Evolutionary conservation across 306 rosid genomes (phyloP), one percentile per base, ranked within the genome.

Genomic region (Cucumis cinereus): DNA sequence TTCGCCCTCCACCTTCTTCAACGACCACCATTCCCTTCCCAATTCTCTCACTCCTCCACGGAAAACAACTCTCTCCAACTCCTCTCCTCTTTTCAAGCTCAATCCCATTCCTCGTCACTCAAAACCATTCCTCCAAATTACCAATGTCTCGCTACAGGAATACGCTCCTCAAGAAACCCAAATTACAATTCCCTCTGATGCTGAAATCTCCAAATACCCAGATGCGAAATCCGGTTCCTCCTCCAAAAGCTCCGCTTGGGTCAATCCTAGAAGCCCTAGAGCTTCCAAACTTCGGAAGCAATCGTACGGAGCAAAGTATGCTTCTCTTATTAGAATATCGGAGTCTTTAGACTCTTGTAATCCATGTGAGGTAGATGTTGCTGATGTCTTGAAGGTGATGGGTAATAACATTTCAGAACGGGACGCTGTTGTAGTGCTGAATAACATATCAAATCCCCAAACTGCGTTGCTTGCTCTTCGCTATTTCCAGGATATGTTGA

Each of bases 201-300:
- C 68, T 77, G 79, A 55, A 22, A 63, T 35, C 56, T n/a, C 60
- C 6, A 49, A 82, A 10, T 17, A 35, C 82, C 85, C 85, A 57
- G 83, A 80, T 82, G 81, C 72, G 68, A 87, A 87, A 12, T 74
- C 86, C 7, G 52, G 60, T 8, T 45, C 90, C 67, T 81, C 81
- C 8, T 79, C 88, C 17, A 89, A 84, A 81, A 78, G 73, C 78
- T 84, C 85, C 58, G 53, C 88, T 52, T 92, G 98, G 98, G 97
- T 95, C 80, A 94, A 94, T 83, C 99, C 99, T 81, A 89, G 62
- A 50, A 92, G 91, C 84, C 85, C 95, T 80, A 90, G 89, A 79
- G 97, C 97, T 7, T 84, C 91, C 49, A 87, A 82, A 82, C 91
- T 94, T 38, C 77, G 79, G 77, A 78, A 83, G 30, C 81, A 81